Base-by-base conservation (phyloP, 2,329 filamentous ascomycete genomes). In the Xylaria sp. region DNA sequence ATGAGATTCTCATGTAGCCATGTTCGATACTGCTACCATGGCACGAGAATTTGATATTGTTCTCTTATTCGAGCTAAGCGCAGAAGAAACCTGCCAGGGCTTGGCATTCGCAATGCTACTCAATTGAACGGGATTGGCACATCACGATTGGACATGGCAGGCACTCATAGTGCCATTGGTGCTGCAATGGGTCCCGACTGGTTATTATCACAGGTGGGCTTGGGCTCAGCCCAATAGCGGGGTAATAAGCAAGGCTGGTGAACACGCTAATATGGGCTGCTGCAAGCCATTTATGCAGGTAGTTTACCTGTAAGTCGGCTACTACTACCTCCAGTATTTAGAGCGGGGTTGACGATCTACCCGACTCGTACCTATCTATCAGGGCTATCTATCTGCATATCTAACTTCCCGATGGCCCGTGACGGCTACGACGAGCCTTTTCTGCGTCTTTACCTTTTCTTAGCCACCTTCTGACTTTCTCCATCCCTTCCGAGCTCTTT, bases 161-260 rank as follows among this genome's bases (percentile, higher is more conserved):
- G 20, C 20, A 13, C 20, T 13, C 46, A 48, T 26, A 26, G 46
- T 23, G 23, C 20, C 20, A 23, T 48, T 48, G 20, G 10, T 6
- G 7, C 28, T 9, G 15, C 51, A 54, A 31, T 7, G 17, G 31
- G 31, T 4, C 28, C 15, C 44, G 23, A 48, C 6, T 20, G 3
- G 23, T 23, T 23, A 23, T 23, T 33, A 36, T 28, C 7, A n/a
- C 5, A 15, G 15, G 26, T 6, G 51, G 51, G 51, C 23, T 28
- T 49, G 4, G 64, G 53, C 26, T 53, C 46, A 65, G 66, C 65
- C 65, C 56, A 49, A 65, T 65, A 33, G 66, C 62, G 66, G 66
- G 66, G 61, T 56, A 53, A 10, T 1, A 58, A 38, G 57, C 15
- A 15, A 68, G 61, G 61, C 66, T 65, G 60, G 56, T 51, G 57